Evolutionary conservation across 1,284 basidiomycete genomes (phyloP).

Genomic region (Takashimella koratensis): DNA sequence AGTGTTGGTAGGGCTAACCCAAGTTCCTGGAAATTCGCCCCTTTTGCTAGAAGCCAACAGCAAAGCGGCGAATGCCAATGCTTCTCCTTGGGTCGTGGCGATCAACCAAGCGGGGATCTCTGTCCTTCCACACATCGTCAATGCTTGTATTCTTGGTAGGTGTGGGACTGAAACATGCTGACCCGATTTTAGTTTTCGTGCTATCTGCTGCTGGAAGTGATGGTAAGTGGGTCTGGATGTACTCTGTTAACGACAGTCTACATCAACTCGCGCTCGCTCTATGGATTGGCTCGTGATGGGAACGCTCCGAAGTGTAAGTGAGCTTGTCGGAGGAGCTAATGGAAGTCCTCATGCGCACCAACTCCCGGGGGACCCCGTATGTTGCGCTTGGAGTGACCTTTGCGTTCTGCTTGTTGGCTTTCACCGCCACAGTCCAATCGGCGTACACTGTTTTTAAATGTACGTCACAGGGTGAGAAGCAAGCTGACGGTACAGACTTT

Average conservation of each 20-base stretch:
- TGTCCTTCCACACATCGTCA: conserved; percentile 51
- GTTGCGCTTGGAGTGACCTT: conserved; percentile 46
- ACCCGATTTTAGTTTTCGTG: too few species aligned
- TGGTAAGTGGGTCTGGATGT: too few species aligned
- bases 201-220: too few species aligned
- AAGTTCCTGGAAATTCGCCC: conserved; percentile 40
- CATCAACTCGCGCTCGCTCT: conserved; percentile 55
- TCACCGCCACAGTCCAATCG: conserved; percentile 27
- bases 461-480: too few species aligned
- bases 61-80: conserved; percentile 57
- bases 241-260: too few species aligned
- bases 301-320: too few species aligned
- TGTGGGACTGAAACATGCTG: too few species aligned
- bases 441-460: conserved; percentile 57
- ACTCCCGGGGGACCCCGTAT: conserved; percentile 51
- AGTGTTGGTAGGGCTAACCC: background rate
- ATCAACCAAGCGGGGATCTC: conserved; percentile 50
- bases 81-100: conserved; percentile 72
- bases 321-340: too few species aligned
- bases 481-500: too few species aligned
- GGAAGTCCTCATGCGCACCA: conserved; percentile 53
- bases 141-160: conserved; percentile 47
- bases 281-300: conserved; percentile 55
- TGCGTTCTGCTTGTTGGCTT: conserved; percentile 42
- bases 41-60: conserved; percentile 54